These are phyloP conservation scores for Emericellopsis cladophorae DNA, from an alignment of 2,329 filamentous ascomycete genomes.

Conservation along the genomic window DNA sequence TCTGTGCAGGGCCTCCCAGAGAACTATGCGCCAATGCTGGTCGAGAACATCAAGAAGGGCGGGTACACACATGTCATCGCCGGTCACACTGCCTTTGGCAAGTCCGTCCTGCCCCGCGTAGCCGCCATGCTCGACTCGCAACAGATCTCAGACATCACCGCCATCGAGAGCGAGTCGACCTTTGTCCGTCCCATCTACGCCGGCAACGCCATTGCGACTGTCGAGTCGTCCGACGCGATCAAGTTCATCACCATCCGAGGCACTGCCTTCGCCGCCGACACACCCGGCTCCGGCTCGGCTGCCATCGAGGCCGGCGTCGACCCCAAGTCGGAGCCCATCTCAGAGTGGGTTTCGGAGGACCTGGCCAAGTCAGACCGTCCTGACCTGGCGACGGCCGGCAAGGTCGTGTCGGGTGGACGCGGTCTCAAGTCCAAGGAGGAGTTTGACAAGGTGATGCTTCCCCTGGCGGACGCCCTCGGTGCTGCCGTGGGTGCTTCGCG, in stretches of 20 bases:
- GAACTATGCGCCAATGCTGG: slow-evolving; percentile 83
- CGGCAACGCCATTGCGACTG: slow-evolving; percentile 91
- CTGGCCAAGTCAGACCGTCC: slow-evolving; percentile 88
- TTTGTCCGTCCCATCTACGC: slow-evolving; percentile 97
- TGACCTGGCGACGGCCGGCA: slow-evolving; percentile 78
- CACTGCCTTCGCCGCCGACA: slow-evolving; percentile 74
- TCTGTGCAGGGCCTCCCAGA: slow-evolving; percentile 60
- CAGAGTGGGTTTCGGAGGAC: slow-evolving; percentile 90
- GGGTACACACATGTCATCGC: slow-evolving; percentile 87
- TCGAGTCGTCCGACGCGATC: slow-evolving; percentile 74
- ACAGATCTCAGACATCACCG: slow-evolving; percentile 85
- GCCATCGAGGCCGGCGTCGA: slow-evolving; percentile 71
- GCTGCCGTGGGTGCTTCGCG: slow-evolving; percentile 94
- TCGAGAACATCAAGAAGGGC: slow-evolving; percentile 94
- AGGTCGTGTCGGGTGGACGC: slow-evolving; percentile 85
- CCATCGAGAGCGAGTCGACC: slow-evolving; percentile 78
- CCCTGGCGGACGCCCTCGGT: slow-evolving; percentile 81
- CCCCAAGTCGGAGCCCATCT: slow-evolving; percentile 58
- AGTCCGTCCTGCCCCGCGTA: slow-evolving; percentile 83
- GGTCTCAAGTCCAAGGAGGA: slow-evolving; percentile 97
- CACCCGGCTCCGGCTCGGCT: slow-evolving; percentile 60
- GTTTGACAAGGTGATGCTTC: slow-evolving; percentile 85
- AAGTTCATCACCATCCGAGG: slow-evolving; percentile 90
- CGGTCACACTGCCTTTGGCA: slow-evolving; percentile 90
- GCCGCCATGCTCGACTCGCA: slow-evolving; percentile 85